phyloP scores from a whole-genome alignment of 2,329 filamentous ascomycete genomes.

The Xylariaceae sp. region DNA sequence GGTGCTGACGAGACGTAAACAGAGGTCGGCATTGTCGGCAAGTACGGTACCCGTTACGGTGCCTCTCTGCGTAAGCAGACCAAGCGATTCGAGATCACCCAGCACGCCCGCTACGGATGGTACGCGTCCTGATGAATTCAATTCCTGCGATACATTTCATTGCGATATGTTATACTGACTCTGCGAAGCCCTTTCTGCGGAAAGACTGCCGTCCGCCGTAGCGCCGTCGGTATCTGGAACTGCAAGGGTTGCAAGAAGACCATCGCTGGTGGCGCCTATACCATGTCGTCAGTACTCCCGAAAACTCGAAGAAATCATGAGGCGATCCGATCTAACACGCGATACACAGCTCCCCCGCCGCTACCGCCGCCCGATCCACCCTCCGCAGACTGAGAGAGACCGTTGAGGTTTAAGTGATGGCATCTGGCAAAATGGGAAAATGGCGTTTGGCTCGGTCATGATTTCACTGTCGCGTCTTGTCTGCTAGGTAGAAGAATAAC shows the following conservation, averaged over 20 bases:
- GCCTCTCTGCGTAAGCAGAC: conserved; percentile 98
- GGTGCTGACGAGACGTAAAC: conserved; percentile 13
- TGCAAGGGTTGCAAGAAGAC: conserved; percentile 96
- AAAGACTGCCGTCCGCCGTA: conserved; percentile 81
- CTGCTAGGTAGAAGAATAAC: conserved; percentile 21
- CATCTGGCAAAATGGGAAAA: conserved; percentile 18
- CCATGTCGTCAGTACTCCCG: conserved; percentile 79
- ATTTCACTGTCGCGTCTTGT: conserved; percentile 19
- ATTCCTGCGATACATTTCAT: not conserved
- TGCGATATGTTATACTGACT: conserved; percentile 7
- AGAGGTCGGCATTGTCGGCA: conserved; percentile 46
- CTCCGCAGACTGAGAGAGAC: conserved; percentile 21
- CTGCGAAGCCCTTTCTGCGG: conserved; percentile 79
- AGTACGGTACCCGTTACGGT: conserved; percentile 61
- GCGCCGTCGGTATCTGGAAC: conserved; percentile 93
- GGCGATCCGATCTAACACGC: conserved; percentile 5
- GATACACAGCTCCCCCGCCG: conserved; percentile 15
- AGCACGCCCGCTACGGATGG: conserved; percentile 80
- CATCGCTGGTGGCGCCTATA: conserved; percentile 90
- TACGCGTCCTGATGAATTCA: conserved; percentile 5
- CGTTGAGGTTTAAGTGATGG: conserved; percentile 20
- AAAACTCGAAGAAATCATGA: not conserved
- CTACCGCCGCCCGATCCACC: conserved; percentile 21
- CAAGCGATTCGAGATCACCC: conserved; percentile 99
- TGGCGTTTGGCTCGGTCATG: conserved; percentile 21